phyloP scores from a whole-genome alignment of 768 basidiomycete genomes.

The Russula griseocarnosa region DNA sequence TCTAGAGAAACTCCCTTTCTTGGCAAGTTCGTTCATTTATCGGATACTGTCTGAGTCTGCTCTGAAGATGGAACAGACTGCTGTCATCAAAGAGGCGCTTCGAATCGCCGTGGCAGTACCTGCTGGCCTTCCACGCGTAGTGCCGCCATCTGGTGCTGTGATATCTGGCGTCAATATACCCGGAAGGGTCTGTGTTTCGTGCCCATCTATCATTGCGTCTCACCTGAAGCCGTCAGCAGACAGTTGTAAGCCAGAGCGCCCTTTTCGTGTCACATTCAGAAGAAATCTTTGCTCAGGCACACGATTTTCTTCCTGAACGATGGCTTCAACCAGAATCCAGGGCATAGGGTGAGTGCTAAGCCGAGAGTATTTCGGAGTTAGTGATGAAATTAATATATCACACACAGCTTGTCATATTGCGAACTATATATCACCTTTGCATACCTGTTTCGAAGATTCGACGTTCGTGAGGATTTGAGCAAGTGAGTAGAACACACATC shows the following conservation, averaged over 20 bases:
- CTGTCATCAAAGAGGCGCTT: constrained; percentile 19
- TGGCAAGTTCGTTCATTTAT: constrained; percentile 3
- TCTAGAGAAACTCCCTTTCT: constrained; percentile 17
- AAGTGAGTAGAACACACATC: constrained; percentile 2
- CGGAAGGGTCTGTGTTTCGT: constrained; percentile 14
- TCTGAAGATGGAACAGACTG: constrained; percentile 8
- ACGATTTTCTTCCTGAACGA: constrained; percentile 26
- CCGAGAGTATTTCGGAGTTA: background rate
- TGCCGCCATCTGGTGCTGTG: no score
- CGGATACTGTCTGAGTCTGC: no score
- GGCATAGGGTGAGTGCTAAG: constrained; percentile 25
- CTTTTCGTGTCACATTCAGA: constrained; percentile 19
- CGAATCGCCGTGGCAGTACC: constrained; percentile 2
- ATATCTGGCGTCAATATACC: no score
- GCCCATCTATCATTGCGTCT: background rate
- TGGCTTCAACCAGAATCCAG: constrained; percentile 21
- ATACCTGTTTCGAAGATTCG: constrained; percentile 28
- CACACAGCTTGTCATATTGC: constrained; percentile 27
- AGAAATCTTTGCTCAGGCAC: constrained; percentile 21
- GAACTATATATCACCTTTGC: constrained; percentile 29
- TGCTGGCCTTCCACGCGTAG: no score
- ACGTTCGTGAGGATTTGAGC: constrained; percentile 17
- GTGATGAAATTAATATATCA: background rate
- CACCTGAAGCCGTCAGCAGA: background rate
- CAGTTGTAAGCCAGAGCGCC: constrained; percentile 17